A percentile compares a stretch with the other conserved stretches of the same genome.
Conservation (phyloP, 345 rosid species). For the Diplotaxis tenuifolia region DNA sequence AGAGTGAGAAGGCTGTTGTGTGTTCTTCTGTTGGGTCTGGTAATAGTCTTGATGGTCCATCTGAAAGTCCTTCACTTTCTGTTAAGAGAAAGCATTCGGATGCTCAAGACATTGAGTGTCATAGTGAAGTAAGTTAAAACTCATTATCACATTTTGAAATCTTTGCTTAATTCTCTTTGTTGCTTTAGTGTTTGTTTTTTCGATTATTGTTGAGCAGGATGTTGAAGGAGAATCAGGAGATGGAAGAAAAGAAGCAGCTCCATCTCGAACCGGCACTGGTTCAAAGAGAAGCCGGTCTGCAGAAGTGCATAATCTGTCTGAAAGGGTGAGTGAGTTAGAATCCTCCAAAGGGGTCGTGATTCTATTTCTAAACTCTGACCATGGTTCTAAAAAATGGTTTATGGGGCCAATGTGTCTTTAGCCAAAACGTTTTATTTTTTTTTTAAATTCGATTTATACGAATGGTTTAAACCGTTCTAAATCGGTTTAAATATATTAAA, state of each 20-base stretch:
- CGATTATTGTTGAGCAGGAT: constrained; percentile 48
- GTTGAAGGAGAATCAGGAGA: constrained; percentile 62
- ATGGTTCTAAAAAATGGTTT: too few species aligned
- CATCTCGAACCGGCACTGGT: constrained; percentile 45
- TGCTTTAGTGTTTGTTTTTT: neutral
- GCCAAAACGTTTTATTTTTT: too few species aligned
- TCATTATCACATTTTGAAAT: neutral
- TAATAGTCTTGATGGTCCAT: constrained; percentile 54
- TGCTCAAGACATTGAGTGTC: constrained; percentile 58
- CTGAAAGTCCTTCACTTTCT: constrained; percentile 50
- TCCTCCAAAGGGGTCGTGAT: neutral
- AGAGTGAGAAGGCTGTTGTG: constrained; percentile 56
- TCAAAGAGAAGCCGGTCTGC: constrained; percentile 88
- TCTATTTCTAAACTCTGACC: neutral
- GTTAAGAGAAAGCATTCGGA: constrained; percentile 63
- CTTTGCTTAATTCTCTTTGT: neutral
- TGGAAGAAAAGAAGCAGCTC: constrained; percentile 43
- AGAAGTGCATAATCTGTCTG: constrained; percentile 92
- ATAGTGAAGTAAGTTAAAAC: constrained; percentile 59
- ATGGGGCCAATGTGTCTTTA: too few species aligned
- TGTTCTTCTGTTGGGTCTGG: constrained; percentile 82
- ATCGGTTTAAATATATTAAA: too few species aligned
- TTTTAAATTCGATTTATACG: too few species aligned
- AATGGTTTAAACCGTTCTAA: too few species aligned
- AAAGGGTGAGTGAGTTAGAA: constrained; percentile 64